A percentile compares a stretch with the other conserved stretches of the same genome.
Conservation (phyloP, 805 yeast species). For the Metschnikowia arizonensis region DNA sequence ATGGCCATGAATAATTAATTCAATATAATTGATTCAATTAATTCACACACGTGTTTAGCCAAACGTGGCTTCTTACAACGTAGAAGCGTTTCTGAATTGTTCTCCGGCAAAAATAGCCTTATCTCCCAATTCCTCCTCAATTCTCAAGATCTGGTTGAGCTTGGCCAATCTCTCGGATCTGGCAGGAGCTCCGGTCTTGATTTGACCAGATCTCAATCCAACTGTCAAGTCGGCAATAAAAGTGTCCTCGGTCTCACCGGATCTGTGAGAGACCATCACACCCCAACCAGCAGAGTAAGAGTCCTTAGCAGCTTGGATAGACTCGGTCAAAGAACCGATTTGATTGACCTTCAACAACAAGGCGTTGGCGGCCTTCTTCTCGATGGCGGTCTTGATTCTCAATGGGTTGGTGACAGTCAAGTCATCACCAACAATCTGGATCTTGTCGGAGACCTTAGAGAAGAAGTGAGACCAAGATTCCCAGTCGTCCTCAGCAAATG, state of each 20-base stretch:
- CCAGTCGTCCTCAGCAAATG: constrained; percentile 99
- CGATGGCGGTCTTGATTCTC: constrained; percentile 93
- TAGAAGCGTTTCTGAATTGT: constrained; percentile 64
- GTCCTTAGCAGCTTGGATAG: constrained; percentile 94
- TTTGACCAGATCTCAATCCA: constrained; percentile 97
- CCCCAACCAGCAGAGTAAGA: constrained; percentile 98
- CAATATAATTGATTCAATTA: too few relatives aligned
- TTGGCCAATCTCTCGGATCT: constrained; percentile 99
- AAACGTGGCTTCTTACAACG: too few relatives aligned
- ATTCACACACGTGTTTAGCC: too few relatives aligned
- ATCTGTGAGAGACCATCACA: constrained; percentile 99
- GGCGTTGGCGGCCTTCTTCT: constrained; percentile 92
- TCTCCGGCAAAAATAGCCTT: constrained; percentile 95
- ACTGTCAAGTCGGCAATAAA: constrained; percentile 97
- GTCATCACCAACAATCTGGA: constrained; percentile 97
- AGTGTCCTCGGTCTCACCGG: constrained; percentile 99
- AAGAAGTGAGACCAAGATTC: constrained; percentile 92
- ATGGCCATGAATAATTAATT: too few relatives aligned
- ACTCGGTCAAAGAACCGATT: constrained; percentile 94
- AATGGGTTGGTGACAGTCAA: constrained; percentile 97
- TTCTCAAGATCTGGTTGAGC: constrained; percentile 96
- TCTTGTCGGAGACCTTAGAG: constrained; percentile 56
- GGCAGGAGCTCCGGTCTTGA: constrained; percentile 99
- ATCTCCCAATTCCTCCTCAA: constrained; percentile 97
- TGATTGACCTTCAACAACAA: constrained; percentile 97